These are phyloP conservation scores for Fusarium armeniacum DNA, from an alignment of 2,329 filamentous ascomycete species.

Conservation along the genomic window DNA sequence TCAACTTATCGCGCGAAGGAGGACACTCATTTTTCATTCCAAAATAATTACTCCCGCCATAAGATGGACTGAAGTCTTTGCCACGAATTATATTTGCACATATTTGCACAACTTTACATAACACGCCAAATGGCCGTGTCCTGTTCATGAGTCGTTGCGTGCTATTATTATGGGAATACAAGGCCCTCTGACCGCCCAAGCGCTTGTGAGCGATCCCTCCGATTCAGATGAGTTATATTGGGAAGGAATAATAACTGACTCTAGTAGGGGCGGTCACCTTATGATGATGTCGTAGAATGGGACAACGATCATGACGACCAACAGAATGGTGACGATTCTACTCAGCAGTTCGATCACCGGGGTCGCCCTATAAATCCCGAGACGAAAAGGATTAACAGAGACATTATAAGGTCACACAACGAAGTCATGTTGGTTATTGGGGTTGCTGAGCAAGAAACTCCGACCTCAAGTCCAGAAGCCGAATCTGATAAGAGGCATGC, in stretches of 20 bases:
- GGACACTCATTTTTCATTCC: neutral
- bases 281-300: slow-evolving; percentile 69
- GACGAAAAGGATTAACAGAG: slow-evolving; percentile 68
- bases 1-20: neutral
- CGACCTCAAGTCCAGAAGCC: slow-evolving; percentile 55
- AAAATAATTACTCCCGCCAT: neutral
- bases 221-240: neutral
- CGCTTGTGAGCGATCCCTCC: slow-evolving; percentile 60
- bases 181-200: slow-evolving; percentile 69
- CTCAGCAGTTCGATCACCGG: slow-evolving; percentile 67
- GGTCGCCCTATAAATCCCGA: slow-evolving; percentile 69
- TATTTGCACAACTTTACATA: neutral
- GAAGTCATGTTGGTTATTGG: slow-evolving; percentile 75
- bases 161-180: slow-evolving; percentile 64
- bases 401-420: slow-evolving; percentile 72
- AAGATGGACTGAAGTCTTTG: neutral
- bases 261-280: slow-evolving; percentile 69
- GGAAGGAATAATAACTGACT: slow-evolving; percentile 11
- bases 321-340: slow-evolving; percentile 44
- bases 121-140: neutral
- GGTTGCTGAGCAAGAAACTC: slow-evolving; percentile 70
- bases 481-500: slow-evolving; percentile 61
- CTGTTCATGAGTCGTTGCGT: slow-evolving; percentile 19
- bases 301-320: slow-evolving; percentile 53
- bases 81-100: too few species aligned